These are phyloP conservation scores for Xylariales sp. DNA, from an alignment of 2,329 filamentous ascomycete species.

Conservation along the genomic window DNA sequence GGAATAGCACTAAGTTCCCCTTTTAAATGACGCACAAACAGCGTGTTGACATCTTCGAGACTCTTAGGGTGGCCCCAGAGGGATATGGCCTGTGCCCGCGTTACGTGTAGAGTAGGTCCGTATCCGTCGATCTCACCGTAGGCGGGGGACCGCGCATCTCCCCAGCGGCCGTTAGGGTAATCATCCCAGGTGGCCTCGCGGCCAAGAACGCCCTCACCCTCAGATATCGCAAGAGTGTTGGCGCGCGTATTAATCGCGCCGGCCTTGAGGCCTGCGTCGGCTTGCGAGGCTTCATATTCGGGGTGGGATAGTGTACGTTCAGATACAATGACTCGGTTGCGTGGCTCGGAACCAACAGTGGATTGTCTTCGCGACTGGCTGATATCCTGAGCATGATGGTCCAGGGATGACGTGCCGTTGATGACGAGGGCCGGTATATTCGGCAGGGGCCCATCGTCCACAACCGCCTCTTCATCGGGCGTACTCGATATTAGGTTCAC, in stretches of 20 bases:
- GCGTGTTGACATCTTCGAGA: conserved; percentile 75
- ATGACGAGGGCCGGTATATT: conserved; percentile 61
- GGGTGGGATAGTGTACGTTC: conserved; percentile 68
- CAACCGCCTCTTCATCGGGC: conserved; percentile 61
- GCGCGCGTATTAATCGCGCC: conserved; percentile 80
- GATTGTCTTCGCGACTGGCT: conserved; percentile 70
- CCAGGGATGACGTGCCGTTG: conserved; percentile 58
- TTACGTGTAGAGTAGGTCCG: conserved; percentile 93
- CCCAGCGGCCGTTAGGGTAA: conserved; percentile 95
- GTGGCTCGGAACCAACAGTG: conserved; percentile 83
- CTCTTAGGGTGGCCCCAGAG: conserved; percentile 86
- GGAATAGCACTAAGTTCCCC: conserved; percentile 85
- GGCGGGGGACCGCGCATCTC: conserved; percentile 89
- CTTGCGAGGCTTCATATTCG: conserved; percentile 77
- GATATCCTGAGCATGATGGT: conserved; percentile 49
- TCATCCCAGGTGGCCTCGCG: conserved; percentile 99
- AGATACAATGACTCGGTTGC: conserved; percentile 87
- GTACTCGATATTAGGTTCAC: conserved; percentile 78
- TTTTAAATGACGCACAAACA: conserved; percentile 85
- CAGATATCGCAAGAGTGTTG: conserved; percentile 91
- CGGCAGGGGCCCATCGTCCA: conserved; percentile 58
- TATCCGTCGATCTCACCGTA: conserved; percentile 99
- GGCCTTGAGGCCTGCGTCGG: conserved; percentile 80
- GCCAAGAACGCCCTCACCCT: conserved; percentile 89
- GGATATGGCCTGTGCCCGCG: conserved; percentile 81